Evolutionary conservation across 352 stramenopile species (phyloP).

Genomic region (Phytophthora crassamura): DNA sequence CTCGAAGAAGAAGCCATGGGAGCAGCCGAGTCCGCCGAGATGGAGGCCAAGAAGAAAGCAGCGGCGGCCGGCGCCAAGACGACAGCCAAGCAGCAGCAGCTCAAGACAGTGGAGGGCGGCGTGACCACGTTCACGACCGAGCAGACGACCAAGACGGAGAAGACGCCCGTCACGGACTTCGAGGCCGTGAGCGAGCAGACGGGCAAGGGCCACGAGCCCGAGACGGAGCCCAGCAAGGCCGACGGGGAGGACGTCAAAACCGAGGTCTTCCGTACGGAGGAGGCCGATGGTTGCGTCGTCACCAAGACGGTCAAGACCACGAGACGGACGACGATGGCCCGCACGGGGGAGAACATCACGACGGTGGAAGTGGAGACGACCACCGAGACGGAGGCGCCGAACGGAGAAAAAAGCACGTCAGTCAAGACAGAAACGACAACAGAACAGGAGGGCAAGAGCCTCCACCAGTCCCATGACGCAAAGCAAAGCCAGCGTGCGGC

Average conservation of each 20-base stretch:
- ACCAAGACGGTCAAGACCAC: slow-evolving; percentile 31
- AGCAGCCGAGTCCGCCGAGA: slow-evolving; percentile 34
- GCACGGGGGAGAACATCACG: slow-evolving; percentile 15
- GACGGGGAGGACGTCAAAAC: slow-evolving; percentile 24
- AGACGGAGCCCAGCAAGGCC: slow-evolving; percentile 26
- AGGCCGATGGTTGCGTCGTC: slow-evolving; percentile 18
- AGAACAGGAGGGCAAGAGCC: slow-evolving; percentile 9
- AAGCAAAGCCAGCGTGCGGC: not conserved
- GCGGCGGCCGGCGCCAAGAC: slow-evolving; percentile 16
- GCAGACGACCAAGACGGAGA: slow-evolving; percentile 7
- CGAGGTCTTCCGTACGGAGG: slow-evolving; percentile 25
- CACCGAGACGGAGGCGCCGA: slow-evolving; percentile 19
- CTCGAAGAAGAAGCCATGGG: slow-evolving; percentile 23
- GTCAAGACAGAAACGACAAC: slow-evolving; percentile 24
- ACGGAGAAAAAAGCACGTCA: slow-evolving; percentile 27
- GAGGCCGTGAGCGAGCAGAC: slow-evolving; percentile 35
- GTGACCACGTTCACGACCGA: slow-evolving; percentile 38
- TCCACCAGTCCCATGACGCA: slow-evolving; percentile 8
- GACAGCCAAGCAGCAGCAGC: slow-evolving; percentile 7
- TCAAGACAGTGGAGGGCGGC: slow-evolving; percentile 29
- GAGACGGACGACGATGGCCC: slow-evolving; percentile 2
- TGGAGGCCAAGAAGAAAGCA: slow-evolving; percentile 27
- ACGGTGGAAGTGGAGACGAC: slow-evolving; percentile 26
- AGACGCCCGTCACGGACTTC: slow-evolving; percentile 28
- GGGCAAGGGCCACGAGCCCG: slow-evolving; percentile 23